A percentile compares a stretch with the other conserved stretches of the same genome.
phyloP scores from a whole-genome alignment of 2,329 filamentous ascomycete species.

The Fusarium sp. region DNA sequence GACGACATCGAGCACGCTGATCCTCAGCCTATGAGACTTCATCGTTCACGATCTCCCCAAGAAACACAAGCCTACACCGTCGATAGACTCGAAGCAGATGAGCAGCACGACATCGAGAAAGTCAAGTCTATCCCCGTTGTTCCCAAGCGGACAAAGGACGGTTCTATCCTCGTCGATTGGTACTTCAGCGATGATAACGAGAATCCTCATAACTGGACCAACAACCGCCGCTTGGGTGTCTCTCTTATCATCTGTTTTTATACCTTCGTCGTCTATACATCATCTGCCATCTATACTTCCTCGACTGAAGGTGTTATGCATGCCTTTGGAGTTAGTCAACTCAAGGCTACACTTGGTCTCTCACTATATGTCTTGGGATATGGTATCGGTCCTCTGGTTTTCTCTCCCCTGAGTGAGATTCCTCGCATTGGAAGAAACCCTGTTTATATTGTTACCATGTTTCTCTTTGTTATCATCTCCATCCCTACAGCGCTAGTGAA shows the following conservation, averaged over 20 bases:
- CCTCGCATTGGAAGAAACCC: conserved; percentile 75
- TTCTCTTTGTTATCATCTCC: conserved; percentile 75
- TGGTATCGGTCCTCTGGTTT: conserved; percentile 73
- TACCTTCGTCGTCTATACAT: conserved; percentile 70
- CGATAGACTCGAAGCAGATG: conserved; percentile 48
- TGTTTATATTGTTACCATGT: conserved; percentile 76
- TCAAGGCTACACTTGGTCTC: conserved; percentile 68
- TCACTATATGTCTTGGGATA: conserved; percentile 74
- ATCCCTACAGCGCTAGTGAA: conserved; percentile 73
- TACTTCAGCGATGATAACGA: conserved; percentile 67
- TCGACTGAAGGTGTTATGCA: conserved; percentile 61
- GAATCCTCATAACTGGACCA: conserved; percentile 68
- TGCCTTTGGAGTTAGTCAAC: conserved; percentile 64
- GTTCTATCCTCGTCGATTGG: conserved; percentile 66
- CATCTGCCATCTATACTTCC: conserved; percentile 62
- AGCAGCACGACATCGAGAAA: conserved; percentile 55
- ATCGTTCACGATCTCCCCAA: conserved; percentile 42
- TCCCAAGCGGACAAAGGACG: conserved; percentile 62
- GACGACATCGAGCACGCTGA: conserved; percentile 29
- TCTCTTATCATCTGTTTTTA: conserved; percentile 64
- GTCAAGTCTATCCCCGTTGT: conserved; percentile 62
- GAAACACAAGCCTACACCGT: conserved; percentile 40
- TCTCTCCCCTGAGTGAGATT: conserved; percentile 75
- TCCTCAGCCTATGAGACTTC: conserved; percentile 27
- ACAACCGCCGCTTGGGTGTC: conserved; percentile 57